Evolutionary conservation across 495 filamentous ascomycete genomes (phyloP), one percentile per base, ranked within the genome.

Genomic region (Aspergillus taichungensis): DNA sequence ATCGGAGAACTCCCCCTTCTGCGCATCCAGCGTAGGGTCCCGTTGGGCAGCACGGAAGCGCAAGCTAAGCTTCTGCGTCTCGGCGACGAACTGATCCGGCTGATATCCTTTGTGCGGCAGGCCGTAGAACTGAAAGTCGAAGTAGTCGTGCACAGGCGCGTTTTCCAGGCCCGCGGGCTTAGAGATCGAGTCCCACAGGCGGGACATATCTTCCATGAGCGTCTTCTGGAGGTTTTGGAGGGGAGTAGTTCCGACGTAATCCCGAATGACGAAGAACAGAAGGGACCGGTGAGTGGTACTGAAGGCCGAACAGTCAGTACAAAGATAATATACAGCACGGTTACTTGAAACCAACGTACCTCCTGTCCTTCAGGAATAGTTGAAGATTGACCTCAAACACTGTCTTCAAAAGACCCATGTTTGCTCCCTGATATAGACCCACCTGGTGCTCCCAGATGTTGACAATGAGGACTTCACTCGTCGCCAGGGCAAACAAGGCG

Each of bases 401-500:
- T 8, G 94, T 97, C 72, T 98, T 98, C 47, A 98, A 64, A 49
- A 98, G 62, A 3, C 92, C 92, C 92, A 98, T 98, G 64, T 98
- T 98, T 47, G 92, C 92, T 42, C 92, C 92, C 67, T 98, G 92
- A 58, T 98, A 98, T 57, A 98, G 65, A 13, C 92, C 92, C 40
- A 98, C 92, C 65, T 98, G 92, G 64, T 95, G 90, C 67, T 98
- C 92, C 92, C 92, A 98, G 49, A 98, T 90, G 56, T 98, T 98
- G 60, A 98, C 86, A 60, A 98, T 94, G 47, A 98, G 74, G 40
- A 98, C 92, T 71, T 98, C 92, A 67, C 91, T 96, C 24, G 92
- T 98, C 34, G 92, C 92, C 54, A 98, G 74, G 12, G 92, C 92
- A 63, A 98, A 98, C 12, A 98, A 76, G 29, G 92, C 92, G 63